Evolutionary conservation across 208 protist genomes (phyloP), one percentile per base, ranked within the genome.

Genomic region (Leishmania tarentolae): DNA sequence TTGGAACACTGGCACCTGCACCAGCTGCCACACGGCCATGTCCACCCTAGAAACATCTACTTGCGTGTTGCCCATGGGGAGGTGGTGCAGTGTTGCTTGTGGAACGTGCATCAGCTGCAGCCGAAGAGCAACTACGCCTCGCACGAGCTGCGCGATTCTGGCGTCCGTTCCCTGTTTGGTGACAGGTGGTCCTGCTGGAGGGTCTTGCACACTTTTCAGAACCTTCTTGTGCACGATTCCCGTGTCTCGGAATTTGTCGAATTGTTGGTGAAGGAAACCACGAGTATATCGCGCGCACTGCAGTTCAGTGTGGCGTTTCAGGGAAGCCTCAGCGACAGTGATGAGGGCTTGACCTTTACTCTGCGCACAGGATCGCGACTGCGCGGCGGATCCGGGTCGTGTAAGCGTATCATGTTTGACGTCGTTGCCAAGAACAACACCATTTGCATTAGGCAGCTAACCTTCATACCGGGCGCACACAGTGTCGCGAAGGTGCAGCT

Each of bases 341-440:
- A 75, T 6, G 91, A 96, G 46, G 90, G 86, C 7, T 90, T 88
- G 7, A 87, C 79, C 31, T 76, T 92, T 53, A 91, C 87, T 63
- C 85, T 97, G 79, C 86, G 81, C 73, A 95, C 92, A 0, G 90
- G 91, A 24, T 73, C 80, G 28, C 80, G 86, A 74, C 83, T 93
- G 52, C 87, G 90, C 5, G 91, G 87, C 53, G 86, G 90, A 6
- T 89, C 92, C 1, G 92, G 92, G 4, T 97, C 93, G 40, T 96
- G 94, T 86, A 94, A 96, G 70, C 93, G 95, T 17, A 96, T 98
- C 79, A 97, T 98, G 93, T 98, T 98, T 73, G 92, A 98, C 82
- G 83, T 98, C 2, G 85, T 98, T 21, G 90, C 95, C 6, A 93
- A 96, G 80, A 85, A 84, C 68, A 86, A 86, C 28, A 90, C 86